These are phyloP conservation scores for Epichloe amarillans DNA, from an alignment of 2,329 filamentous ascomycete species.

Conservation along the genomic window DNA sequence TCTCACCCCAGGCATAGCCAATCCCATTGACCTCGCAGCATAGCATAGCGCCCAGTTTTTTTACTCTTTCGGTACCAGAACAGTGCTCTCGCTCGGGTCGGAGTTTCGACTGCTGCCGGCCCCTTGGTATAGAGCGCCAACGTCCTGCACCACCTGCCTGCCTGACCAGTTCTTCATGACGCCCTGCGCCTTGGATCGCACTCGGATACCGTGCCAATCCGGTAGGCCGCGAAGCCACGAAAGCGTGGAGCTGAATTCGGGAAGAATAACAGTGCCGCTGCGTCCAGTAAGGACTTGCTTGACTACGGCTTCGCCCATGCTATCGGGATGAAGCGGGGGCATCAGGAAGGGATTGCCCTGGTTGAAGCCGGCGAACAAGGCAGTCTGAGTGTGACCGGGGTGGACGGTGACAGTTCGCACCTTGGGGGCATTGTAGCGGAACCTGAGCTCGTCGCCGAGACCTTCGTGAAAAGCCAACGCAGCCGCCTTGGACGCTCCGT, in stretches of 20 bases:
- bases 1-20: not conserved
- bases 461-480: constrained; percentile 57
- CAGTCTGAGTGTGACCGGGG: constrained; percentile 29
- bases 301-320: constrained; percentile 33
- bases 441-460: constrained; percentile 41
- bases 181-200: constrained; percentile 29
- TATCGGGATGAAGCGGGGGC: constrained; percentile 24
- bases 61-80: constrained; percentile 19
- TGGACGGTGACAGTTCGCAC: constrained; percentile 55
- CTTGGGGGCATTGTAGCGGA: constrained; percentile 46
- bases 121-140: constrained; percentile 16
- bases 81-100: constrained; percentile 6
- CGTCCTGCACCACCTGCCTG: constrained; percentile 33
- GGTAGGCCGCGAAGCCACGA: constrained; percentile 39
- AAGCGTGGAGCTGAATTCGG: constrained; percentile 25
- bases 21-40: too few species aligned
- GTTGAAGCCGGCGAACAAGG: constrained; percentile 36
- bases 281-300: constrained; percentile 34
- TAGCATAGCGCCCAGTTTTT: not conserved
- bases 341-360: constrained; percentile 27
- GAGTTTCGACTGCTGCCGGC: not conserved
- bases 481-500: constrained; percentile 52
- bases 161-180: constrained; percentile 32
- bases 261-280: constrained; percentile 34
- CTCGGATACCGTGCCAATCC: constrained; percentile 46